Conservation (phyloP, 2,329 filamentous ascomycete genomes). For the Botrytis fabae region DNA sequence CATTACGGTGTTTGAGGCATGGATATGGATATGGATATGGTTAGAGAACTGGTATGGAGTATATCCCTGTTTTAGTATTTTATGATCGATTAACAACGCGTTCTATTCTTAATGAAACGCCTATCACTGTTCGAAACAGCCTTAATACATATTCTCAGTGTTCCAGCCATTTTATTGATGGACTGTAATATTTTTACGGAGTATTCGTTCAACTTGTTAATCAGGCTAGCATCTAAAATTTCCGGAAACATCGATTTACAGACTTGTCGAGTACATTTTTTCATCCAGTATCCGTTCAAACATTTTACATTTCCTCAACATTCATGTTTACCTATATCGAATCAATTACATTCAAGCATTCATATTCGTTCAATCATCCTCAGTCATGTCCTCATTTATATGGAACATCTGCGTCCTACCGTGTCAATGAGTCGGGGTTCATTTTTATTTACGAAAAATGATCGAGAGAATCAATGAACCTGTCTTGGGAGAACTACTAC, state of each 20-base stretch:
- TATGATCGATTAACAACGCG: neutral
- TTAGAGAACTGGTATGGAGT: neutral
- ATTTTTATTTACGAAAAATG: neutral
- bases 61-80: constrained; percentile 6
- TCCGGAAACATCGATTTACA: neutral
- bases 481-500: neutral
- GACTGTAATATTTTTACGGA: neutral
- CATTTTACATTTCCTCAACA: neutral
- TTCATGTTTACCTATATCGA: neutral
- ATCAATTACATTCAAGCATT: neutral
- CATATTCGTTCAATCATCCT: neutral
- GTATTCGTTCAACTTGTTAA: neutral
- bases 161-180: neutral
- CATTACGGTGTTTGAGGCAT: neutral
- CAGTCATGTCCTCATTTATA: neutral
- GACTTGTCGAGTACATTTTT: neutral
- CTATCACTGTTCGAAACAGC: neutral
- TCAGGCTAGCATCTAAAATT: neutral
- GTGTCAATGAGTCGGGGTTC: neutral
- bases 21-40: neutral
- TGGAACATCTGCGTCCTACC: neutral
- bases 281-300: neutral
- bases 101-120: neutral
- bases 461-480: neutral
- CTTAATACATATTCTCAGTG: neutral